These are phyloP conservation scores for Perkinsus marinus DNA, from an alignment of 169 alveolate genomes.

Conservation along the genomic window DNA sequence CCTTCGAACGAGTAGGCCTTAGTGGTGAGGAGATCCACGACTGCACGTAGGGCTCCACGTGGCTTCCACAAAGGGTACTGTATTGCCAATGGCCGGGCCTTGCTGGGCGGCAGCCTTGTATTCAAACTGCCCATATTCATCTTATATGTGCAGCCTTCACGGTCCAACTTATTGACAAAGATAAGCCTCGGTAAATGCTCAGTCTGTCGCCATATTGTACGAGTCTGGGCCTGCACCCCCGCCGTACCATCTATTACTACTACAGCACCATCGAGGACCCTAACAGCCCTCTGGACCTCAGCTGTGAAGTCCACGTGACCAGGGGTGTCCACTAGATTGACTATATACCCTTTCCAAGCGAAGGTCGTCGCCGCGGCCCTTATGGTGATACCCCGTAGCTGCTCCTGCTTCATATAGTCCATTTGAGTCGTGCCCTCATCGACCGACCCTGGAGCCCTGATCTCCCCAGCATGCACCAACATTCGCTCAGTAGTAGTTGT, in stretches of 20 bases:
- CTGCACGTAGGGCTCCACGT: neutral
- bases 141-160: constrained; percentile 12
- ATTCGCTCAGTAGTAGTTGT: constrained; percentile 91
- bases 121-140: neutral
- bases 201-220: constrained; percentile 85
- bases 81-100: neutral
- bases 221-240: constrained; percentile 89
- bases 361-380: constrained; percentile 90
- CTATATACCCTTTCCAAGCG: constrained; percentile 62
- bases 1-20: constrained; percentile 73
- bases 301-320: constrained; percentile 91
- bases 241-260: constrained; percentile 90
- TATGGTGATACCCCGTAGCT: constrained; percentile 90
- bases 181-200: constrained; percentile 64
- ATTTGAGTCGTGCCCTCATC: constrained; percentile 73
- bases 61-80: neutral
- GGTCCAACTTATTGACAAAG: constrained; percentile 72
- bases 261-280: constrained; percentile 91
- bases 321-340: constrained; percentile 93
- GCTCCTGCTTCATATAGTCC: constrained; percentile 90
- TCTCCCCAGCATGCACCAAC: constrained; percentile 74
- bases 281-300: constrained; percentile 70
- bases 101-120: neutral
- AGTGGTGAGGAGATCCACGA: constrained; percentile 56
- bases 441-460: constrained; percentile 2